Evolutionary conservation across 73 alveolate genomes (phyloP).

Genomic region (Paramecium sonneborni): DNA sequence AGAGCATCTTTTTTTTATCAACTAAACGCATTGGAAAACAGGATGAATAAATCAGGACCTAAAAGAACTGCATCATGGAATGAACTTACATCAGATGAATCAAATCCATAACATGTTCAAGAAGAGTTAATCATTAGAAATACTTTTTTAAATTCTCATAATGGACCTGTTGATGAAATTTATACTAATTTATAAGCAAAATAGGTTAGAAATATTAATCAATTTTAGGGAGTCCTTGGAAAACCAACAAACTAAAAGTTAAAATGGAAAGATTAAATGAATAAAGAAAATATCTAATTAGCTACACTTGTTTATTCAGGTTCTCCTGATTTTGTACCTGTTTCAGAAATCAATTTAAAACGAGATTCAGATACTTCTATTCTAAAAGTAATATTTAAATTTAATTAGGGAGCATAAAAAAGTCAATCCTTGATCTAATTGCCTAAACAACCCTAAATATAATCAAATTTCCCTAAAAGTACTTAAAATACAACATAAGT

Average conservation of each 20-base stretch:
- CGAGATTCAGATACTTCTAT: background rate
- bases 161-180: constrained; percentile 84
- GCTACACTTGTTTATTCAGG: constrained; percentile 29
- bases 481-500: background rate
- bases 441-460: background rate
- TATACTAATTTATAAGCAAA: constrained; percentile 57
- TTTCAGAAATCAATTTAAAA: background rate
- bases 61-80: constrained; percentile 83
- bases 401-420: constrained; percentile 43
- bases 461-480: background rate
- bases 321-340: constrained; percentile 47
- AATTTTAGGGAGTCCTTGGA: background rate
- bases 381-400: background rate
- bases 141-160: constrained; percentile 86
- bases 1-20: constrained; percentile 78
- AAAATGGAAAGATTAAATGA: constrained; percentile 27
- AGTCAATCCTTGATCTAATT: background rate
- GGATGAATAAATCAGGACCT: constrained; percentile 69
- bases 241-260: background rate
- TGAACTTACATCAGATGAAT: constrained; percentile 74
- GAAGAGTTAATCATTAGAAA: constrained; percentile 89
- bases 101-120: constrained; percentile 56
- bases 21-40: constrained; percentile 80
- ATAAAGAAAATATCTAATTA: background rate
- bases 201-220: background rate